phyloP scores from a whole-genome alignment of 148 eudicot genomes.

The Fagopyrum tataricum region DNA sequence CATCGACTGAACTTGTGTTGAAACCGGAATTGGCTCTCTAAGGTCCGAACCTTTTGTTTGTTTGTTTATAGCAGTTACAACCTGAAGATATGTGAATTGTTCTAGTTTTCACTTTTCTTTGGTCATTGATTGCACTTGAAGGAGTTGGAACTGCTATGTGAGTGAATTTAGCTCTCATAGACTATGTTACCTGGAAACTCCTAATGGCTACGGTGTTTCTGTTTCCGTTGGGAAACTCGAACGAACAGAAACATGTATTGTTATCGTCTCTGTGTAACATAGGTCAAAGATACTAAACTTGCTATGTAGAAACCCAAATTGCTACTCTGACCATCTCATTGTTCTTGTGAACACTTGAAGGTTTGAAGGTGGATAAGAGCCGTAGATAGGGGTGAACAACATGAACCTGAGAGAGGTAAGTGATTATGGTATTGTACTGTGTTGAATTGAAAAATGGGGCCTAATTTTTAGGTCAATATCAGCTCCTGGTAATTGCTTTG shows the following conservation, averaged over 20 bases:
- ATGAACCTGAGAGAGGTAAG: background rate
- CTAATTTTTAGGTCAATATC: background rate
- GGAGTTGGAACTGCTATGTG: background rate
- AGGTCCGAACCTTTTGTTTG: background rate
- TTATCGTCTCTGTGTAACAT: no score
- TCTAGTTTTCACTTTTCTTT: background rate
- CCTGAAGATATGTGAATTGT: background rate
- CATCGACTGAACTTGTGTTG: no score
- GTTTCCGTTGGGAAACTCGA: no score
- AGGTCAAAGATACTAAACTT: background rate
- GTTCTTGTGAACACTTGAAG: background rate
- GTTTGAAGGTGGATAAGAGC: background rate
- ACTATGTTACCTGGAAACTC: no score
- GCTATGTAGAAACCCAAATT: background rate
- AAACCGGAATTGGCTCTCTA: no score
- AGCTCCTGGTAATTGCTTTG: background rate
- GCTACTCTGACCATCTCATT: background rate
- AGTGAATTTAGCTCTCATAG: slow-evolving; percentile 7
- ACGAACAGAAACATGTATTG: no score
- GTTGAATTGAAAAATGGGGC: background rate
- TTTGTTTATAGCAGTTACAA: background rate
- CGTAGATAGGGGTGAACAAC: background rate
- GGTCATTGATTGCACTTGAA: background rate
- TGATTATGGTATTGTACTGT: background rate
- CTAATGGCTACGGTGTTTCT: no score